These are phyloP conservation scores for Musa schizocarpa DNA, from an alignment of 176 grass and related monocot species.

Conservation along the genomic window DNA sequence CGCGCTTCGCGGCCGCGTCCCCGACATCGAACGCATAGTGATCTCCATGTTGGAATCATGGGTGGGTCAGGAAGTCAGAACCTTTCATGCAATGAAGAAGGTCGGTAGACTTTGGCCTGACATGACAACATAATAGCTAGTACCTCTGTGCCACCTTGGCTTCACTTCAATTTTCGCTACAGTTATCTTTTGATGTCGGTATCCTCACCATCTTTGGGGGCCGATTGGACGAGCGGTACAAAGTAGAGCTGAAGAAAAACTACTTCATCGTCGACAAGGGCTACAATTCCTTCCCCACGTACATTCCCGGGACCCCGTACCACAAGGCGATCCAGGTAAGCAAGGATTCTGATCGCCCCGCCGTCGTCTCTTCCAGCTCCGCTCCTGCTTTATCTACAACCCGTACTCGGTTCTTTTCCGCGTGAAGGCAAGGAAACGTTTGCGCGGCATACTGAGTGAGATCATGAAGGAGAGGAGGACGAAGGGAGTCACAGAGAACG, in stretches of 20 bases:
- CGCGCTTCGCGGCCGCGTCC: slow-evolving; percentile 46
- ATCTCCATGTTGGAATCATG: slow-evolving; percentile 30
- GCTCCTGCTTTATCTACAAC: no score
- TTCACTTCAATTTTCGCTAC: neutral
- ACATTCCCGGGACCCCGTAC: slow-evolving; percentile 59
- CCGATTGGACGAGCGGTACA: slow-evolving; percentile 37
- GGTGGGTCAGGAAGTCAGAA: slow-evolving; percentile 24
- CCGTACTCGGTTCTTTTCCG: neutral
- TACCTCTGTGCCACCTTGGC: no score
- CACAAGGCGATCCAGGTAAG: slow-evolving; percentile 63
- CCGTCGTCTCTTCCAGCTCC: no score
- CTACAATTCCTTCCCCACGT: slow-evolving; percentile 86
- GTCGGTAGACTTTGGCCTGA: slow-evolving; percentile 9
- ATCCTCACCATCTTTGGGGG: slow-evolving; percentile 73
- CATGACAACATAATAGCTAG: no score
- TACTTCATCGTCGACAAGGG: slow-evolving; percentile 87
- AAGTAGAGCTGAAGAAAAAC: slow-evolving; percentile 47
- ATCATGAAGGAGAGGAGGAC: slow-evolving; percentile 52
- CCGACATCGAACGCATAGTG: slow-evolving; percentile 48
- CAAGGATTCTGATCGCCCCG: no score
- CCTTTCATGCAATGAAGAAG: slow-evolving; percentile 68
- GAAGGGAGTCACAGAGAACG: slow-evolving; percentile 18
- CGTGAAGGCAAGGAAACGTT: slow-evolving; percentile 44
- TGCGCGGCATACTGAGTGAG: slow-evolving; percentile 52
- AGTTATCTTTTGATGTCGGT: slow-evolving; percentile 80